Conservation (phyloP, 2,329 filamentous ascomycete species). For the Trichophyton verrucosum region DNA sequence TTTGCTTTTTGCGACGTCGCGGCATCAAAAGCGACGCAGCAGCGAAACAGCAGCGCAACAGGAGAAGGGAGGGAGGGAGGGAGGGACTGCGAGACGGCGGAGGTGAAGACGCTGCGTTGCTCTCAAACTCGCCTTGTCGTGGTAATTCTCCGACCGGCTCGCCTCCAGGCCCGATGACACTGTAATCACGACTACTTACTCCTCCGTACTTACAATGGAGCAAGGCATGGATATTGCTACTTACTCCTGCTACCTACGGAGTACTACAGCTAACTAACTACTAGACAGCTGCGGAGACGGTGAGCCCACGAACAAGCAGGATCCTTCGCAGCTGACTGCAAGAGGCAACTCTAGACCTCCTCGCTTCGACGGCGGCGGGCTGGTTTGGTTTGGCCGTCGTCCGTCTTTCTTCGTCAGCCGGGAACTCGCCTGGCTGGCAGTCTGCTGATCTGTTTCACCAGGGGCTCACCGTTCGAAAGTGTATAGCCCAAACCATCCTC, state of each 20-base stretch:
- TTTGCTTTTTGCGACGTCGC: not conserved
- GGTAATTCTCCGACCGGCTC: not conserved
- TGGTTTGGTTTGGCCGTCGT: too few species aligned
- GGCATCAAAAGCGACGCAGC: not conserved
- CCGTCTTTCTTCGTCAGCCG: not conserved
- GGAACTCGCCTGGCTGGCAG: not conserved
- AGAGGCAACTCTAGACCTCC: not conserved
- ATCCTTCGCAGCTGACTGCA: not conserved
- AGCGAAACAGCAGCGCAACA: too few species aligned
- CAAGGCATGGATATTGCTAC: too few species aligned
- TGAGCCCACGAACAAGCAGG: not conserved
- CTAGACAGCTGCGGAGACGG: not conserved
- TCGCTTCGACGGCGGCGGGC: not conserved
- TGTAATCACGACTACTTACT: too few species aligned
- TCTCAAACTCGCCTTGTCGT: slow-evolving; percentile 1
- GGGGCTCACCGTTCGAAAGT: not conserved
- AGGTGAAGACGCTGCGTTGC: not conserved
- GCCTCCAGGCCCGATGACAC: too few species aligned
- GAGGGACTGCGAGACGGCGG: too few species aligned
- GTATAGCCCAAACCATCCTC: not conserved
- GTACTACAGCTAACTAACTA: not conserved
- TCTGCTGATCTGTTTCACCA: not conserved
- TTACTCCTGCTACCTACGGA: not conserved
- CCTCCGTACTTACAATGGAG: too few species aligned
- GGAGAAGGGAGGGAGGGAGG: too few species aligned